Base-by-base conservation (phyloP, 2,329 filamentous ascomycete species). In the Lasiodiplodia citricola region DNA sequence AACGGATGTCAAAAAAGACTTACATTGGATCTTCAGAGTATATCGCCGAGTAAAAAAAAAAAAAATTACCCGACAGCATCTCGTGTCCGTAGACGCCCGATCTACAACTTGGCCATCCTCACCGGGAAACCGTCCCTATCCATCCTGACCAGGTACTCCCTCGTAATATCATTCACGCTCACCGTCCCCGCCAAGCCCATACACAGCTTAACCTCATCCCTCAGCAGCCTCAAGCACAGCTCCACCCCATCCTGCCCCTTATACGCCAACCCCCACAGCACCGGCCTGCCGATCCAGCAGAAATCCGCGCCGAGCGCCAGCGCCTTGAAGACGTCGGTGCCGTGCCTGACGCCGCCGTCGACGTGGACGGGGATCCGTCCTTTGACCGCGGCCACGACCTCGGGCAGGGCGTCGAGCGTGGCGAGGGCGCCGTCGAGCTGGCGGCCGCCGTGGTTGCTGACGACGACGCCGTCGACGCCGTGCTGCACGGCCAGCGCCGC, bases 271-370 rank as follows among this genome's bases (percentile, higher is more conserved):
- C 84, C 84, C 85, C 84, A 86, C 13, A 86, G 75, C 14, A 81
- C 78, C 5, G 82, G 80, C 21, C 85, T 72, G 0, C 85, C 84
- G 21, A 86, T 76, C 84, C 77, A 86, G 69, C 79, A 81, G 75
- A 81, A 86, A 70, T 85, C 80, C 1, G 85, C 84, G 3, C 85
- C 84, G 7, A 87, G 73, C 3, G 84, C 83, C 3, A 87, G 73
- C 1, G 86, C 86, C 75, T 88, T 88, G 76, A 89, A 84, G 13
- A 91, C 85, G 73, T 91, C 89, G 0, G 87, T 87, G 0, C 89
- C 89, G 23, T 88, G 80, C 23, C 84, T 83, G 28, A 89, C 84
- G 0, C 87, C 87, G 11, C 83, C 85, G 73, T 92, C 90, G 16
- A 91, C 80, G 60, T 86, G 87, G 0, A 91, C 77, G 0, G 85